Conservation (phyloP, 2,329 filamentous ascomycete species). For the Beauveria caledonica region DNA sequence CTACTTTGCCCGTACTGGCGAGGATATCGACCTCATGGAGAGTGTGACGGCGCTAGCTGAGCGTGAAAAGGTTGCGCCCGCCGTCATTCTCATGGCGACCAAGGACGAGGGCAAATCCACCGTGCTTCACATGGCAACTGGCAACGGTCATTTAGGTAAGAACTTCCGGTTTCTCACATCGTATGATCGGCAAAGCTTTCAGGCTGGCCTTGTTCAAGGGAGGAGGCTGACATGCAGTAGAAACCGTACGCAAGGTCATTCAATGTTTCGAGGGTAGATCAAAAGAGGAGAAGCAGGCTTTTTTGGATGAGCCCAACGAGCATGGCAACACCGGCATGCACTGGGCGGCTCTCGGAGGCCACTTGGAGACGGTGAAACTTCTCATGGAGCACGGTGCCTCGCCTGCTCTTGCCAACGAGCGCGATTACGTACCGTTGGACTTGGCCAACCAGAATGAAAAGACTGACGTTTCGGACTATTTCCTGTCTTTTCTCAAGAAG, state of each 20-base stretch:
- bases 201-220: not conserved
- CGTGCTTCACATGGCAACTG: constrained; percentile 83
- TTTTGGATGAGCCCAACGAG: constrained; percentile 63
- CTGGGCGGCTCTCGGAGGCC: constrained; percentile 87
- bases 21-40: constrained; percentile 58
- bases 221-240: constrained; percentile 22
- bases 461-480: constrained; percentile 55
- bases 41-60: constrained; percentile 51
- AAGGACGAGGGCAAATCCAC: constrained; percentile 71
- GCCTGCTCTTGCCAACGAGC: constrained; percentile 69
- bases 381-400: constrained; percentile 72
- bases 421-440: constrained; percentile 73
- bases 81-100: constrained; percentile 61
- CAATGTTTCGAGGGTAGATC: constrained; percentile 32
- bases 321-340: constrained; percentile 88
- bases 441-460: constrained; percentile 64
- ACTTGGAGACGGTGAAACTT: constrained; percentile 69
- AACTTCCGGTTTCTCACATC: not conserved
- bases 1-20: constrained; percentile 75
- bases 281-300: constrained; percentile 37
- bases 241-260: constrained; percentile 36
- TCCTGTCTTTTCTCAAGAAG: constrained; percentile 39
- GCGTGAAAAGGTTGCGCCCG: constrained; percentile 49
- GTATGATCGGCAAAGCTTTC: not conserved
- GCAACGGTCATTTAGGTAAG: constrained; percentile 77